Conservation (phyloP, 257 asterid species). For the Primulina tabacum region DNA sequence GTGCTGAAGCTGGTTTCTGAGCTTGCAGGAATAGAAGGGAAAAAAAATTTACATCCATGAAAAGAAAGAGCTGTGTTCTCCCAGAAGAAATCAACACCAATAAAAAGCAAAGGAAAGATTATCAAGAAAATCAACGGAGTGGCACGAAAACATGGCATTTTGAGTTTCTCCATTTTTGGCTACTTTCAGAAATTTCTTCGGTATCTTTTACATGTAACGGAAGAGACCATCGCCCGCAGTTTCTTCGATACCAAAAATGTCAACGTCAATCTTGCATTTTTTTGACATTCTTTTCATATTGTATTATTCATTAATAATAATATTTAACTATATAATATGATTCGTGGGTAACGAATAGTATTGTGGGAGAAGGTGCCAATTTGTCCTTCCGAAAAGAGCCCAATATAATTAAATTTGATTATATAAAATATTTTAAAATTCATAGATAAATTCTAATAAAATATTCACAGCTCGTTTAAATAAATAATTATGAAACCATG, state of each 20-base stretch:
- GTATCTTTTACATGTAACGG: constrained; percentile 20
- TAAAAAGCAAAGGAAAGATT: constrained; percentile 30
- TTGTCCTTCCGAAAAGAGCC: neutral
- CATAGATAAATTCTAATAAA: too few relatives aligned
- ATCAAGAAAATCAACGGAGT: constrained; percentile 37
- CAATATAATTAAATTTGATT: too few relatives aligned
- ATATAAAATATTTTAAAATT: too few relatives aligned
- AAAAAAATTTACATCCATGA: constrained; percentile 33
- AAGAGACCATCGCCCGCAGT: constrained; percentile 13
- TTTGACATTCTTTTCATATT: too few relatives aligned
- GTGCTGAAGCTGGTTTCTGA: constrained; percentile 10
- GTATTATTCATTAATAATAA: too few relatives aligned
- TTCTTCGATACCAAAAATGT: constrained; percentile 7
- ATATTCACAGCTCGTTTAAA: too few relatives aligned
- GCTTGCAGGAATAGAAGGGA: too few relatives aligned
- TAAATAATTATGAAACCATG: neutral
- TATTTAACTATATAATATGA: too few relatives aligned
- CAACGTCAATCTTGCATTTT: neutral
- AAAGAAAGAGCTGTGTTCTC: constrained; percentile 26
- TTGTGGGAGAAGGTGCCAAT: neutral
- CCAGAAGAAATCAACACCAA: constrained; percentile 38
- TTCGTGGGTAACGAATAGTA: neutral
- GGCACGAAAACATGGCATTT: constrained; percentile 28
- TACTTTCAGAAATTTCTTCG: neutral
- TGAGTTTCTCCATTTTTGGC: constrained; percentile 34